Percentiles rank a stretch among this genome's conserved stretches.
Conservation (phyloP, 208 protist genomes). For the Vickermania ingenoplastis region DNA sequence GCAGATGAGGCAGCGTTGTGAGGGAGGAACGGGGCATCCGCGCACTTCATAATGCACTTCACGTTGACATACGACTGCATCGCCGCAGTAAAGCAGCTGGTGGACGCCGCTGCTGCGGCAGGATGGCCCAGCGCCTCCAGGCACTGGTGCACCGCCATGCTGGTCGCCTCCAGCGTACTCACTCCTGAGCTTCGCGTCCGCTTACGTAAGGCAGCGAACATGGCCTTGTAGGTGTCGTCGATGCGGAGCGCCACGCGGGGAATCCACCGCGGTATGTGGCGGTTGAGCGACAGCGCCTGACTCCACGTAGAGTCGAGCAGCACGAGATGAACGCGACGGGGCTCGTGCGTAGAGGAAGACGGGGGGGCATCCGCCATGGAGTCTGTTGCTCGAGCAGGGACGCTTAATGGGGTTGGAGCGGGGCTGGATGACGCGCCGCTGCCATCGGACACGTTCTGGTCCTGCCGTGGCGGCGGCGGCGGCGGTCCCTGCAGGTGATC, state of each 20-base stretch:
- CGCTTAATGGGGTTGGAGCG: background rate
- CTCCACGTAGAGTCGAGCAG: conserved; percentile 77
- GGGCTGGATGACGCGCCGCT: background rate
- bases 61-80: conserved; percentile 77
- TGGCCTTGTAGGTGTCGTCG: conserved; percentile 32
- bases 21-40: conserved; percentile 42
- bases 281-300: conserved; percentile 65
- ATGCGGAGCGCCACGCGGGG: conserved; percentile 53
- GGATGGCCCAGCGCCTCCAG: conserved; percentile 20
- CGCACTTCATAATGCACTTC: conserved; percentile 60
- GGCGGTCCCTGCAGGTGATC: background rate
- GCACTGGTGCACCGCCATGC: conserved; percentile 69
- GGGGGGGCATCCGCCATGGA: background rate
- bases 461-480: background rate
- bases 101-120: conserved; percentile 3
- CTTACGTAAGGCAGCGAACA: conserved; percentile 65
- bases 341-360: background rate
- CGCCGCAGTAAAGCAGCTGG: conserved; percentile 16
- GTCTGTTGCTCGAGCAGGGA: background rate
- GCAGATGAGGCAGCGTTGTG: no score
- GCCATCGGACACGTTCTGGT: background rate
- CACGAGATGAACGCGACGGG: conserved; percentile 37
- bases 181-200: conserved; percentile 57
- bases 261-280: conserved; percentile 42
- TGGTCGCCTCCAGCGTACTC: conserved; percentile 72